Evolutionary conservation across 2,329 filamentous ascomycete species (phyloP), one percentile per base, ranked within the genome.

Genomic region (Trichoderma aggressivum): DNA sequence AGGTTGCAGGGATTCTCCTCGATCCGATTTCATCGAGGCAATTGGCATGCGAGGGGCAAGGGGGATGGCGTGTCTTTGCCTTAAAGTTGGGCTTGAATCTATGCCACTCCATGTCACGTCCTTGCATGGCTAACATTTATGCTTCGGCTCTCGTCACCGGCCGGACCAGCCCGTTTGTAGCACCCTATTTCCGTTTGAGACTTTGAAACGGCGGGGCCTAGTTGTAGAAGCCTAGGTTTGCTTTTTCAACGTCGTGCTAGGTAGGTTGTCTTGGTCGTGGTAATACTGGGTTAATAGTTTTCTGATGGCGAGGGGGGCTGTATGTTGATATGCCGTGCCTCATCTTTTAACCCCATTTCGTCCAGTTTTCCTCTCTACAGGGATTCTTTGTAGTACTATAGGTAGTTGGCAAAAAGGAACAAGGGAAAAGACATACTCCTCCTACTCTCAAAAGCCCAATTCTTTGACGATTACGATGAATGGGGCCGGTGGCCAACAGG

Each of bases 61-160:
- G 58, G 58, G 16, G 34, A 30, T 67, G 64, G 64, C 64, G 65
- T 68, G 39, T 34, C 26, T 60, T 68, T 60, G 36, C 55, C 65
- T 50, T 50, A 12, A 50, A 58, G 34, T 60, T 59, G 36, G n/a
- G 55, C 55, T 60, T 24, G 65, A 39, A 26, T 61, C 64, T 36
- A 28, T 36, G 28, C 43, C 32, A 26, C 32, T 34, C 56, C 56
- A 59, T 59, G 56, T 59, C 56, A 59, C 34, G 56, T 59, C 56
- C 56, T 34, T 34, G 56, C 56, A 32, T 58, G 55, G 18, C 28
- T 6, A 50, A 3, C 11, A n/a, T 5, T 21, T 53, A 53, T 24
- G 47, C 53, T 30, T 26, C 26, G 53, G 53, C 53, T 47, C 28
- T 55, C 43, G 43, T 24, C 62, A 30, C 47, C 47, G 62, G 43